Percentiles rank a stretch among this genome's conserved stretches.
Evolutionary conservation across 345 rosid genomes (phyloP).

Genomic region (Cardiospermum halicacabum): DNA sequence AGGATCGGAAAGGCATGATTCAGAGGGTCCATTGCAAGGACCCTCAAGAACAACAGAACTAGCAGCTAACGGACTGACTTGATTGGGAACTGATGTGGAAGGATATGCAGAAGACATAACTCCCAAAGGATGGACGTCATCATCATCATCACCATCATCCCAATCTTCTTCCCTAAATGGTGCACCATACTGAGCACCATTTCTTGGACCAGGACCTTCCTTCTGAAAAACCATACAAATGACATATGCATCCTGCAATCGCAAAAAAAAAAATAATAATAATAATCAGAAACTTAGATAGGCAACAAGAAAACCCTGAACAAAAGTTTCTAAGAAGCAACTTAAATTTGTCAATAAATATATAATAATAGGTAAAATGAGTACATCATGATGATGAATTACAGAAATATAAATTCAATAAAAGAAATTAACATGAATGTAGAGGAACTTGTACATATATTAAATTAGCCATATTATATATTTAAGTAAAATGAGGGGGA

Average conservation of each 20-base stretch:
- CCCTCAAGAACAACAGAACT: constrained; percentile 16
- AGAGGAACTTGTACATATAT: background rate
- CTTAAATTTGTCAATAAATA: no score
- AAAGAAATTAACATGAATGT: background rate
- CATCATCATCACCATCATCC: constrained; percentile 51
- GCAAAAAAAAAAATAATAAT: constrained; percentile 19
- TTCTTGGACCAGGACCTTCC: constrained; percentile 67
- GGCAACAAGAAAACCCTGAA: background rate
- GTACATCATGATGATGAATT: background rate
- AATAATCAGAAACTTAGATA: no score
- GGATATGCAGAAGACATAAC: constrained; percentile 12
- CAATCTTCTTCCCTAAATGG: constrained; percentile 74
- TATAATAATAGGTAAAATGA: no score
- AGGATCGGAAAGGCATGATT: constrained; percentile 27
- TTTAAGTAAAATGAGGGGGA: no score
- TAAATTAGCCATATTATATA: background rate
- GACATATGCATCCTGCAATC: constrained; percentile 48
- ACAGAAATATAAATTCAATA: background rate
- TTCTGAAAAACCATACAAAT: constrained; percentile 53
- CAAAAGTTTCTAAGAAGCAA: background rate
- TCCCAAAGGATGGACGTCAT: constrained; percentile 13
- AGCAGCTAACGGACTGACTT: constrained; percentile 9
- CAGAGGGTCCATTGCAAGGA: constrained; percentile 11
- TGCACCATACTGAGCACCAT: constrained; percentile 77
- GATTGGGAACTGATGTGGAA: constrained; percentile 9